phyloP scores from a whole-genome alignment of 345 rosid genomes.

The Camelina neglecta region DNA sequence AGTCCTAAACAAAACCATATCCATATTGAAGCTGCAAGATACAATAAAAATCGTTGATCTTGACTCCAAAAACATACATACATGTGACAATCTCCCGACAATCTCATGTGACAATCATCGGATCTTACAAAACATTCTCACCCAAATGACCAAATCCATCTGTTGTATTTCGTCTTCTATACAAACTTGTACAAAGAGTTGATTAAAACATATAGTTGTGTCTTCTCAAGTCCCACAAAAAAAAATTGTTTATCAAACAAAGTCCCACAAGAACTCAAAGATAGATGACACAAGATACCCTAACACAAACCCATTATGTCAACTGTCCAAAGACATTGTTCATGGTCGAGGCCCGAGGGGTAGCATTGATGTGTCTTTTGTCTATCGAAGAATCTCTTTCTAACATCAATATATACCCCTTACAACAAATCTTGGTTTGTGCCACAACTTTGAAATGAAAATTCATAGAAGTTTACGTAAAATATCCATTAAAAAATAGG shows the following conservation, averaged over 20 bases:
- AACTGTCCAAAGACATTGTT: conserved; percentile 27
- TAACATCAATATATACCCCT: background rate
- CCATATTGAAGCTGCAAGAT: conserved; percentile 5
- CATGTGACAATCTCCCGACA: conserved; percentile 39
- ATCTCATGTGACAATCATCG: conserved; percentile 32
- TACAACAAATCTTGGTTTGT: conserved; percentile 1
- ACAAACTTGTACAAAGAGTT: conserved; percentile 19
- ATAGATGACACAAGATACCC: conserved; percentile 11
- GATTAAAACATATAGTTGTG: conserved; percentile 23
- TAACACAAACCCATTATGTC: conserved; percentile 17
- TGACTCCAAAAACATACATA: background rate
- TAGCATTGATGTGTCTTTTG: conserved; percentile 21
- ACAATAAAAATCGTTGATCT: conserved; percentile 19
- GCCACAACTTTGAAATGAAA: background rate
- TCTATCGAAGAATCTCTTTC: conserved; percentile 16
- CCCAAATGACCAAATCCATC: conserved; percentile 7
- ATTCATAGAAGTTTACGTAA: background rate
- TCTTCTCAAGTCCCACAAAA: conserved; percentile 34
- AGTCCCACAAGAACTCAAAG: conserved; percentile 29
- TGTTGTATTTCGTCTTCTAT: conserved; percentile 26
- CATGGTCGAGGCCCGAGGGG: conserved; percentile 21
- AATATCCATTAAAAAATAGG: background rate
- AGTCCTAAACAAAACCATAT: conserved; percentile 12
- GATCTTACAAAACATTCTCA: conserved; percentile 34
- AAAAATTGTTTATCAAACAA: background rate